Evolutionary conservation across 345 rosid species (phyloP), one percentile per base, ranked within the genome.

Genomic region (Noccaea caerulescens): DNA sequence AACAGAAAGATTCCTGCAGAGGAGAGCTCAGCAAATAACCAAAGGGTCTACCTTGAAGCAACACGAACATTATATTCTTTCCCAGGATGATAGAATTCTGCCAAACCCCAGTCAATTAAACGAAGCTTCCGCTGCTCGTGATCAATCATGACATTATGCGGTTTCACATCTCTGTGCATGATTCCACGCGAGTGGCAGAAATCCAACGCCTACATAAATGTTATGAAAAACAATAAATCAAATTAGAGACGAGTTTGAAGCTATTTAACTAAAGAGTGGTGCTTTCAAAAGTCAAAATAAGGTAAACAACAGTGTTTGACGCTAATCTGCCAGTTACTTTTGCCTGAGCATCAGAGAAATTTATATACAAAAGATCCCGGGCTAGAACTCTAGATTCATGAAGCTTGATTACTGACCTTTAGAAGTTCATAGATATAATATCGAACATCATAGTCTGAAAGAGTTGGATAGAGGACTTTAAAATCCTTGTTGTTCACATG

Each of bases 101-200:
- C 98, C 63, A 93, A 88, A 58, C 98, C 99, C 99, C 99, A 94
- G 59, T 94, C 97, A 72, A 94, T 94, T 54, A 94, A 86, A 42
- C 97, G 95, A 49, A 94, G 97, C 71, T 91, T 94, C 49, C 95
- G 83, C 74, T 86, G 96, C 70, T 86, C 99, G 25, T 91, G 99
- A 82, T 94, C 99, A 82, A 94, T 94, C 99, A 94, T 91, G 66
- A 94, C 96, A 80, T 94, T 94, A 79, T 94, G 99, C 12, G 99
- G 99, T 78, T 91, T 94, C 73, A 94, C 99, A 82, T 94, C 99
- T 71, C 97, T 88, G 76, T 93, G 98, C 98, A 93, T 93, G 56
- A 93, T 93, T 58, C 98, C 98, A 80, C 89, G 97, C 1, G 99
- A 89, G 81, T 94, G 99, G 80, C 99, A 91, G 76, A 82, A 89